phyloP scores from a whole-genome alignment of 2,329 filamentous ascomycete species.

The Paraconiothyrium sp. region DNA sequence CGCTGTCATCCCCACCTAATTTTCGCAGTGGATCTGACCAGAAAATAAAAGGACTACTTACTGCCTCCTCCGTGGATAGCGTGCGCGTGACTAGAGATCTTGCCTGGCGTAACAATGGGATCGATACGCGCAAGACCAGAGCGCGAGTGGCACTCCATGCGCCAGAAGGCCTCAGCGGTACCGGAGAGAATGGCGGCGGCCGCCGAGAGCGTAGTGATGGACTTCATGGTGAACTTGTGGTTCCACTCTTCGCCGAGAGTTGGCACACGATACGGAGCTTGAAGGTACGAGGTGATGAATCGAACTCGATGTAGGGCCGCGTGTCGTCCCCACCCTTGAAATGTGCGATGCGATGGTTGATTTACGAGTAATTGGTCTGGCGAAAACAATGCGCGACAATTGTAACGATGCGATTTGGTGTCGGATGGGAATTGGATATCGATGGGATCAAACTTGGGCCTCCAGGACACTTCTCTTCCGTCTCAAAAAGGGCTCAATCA shows the following conservation, averaged over 20 bases:
- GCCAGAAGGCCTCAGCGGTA: slow-evolving; percentile 71
- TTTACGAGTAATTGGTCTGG: not conserved
- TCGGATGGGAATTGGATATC: slow-evolving; percentile 16
- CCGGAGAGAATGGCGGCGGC: slow-evolving; percentile 46
- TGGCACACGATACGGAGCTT: slow-evolving; percentile 4
- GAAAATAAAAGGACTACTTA: slow-evolving; percentile 56
- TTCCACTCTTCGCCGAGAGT: slow-evolving; percentile 12
- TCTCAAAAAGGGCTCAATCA: slow-evolving; percentile 22
- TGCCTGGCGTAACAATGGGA: slow-evolving; percentile 48
- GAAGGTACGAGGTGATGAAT: not conserved
- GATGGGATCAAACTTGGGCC: slow-evolving; percentile 31
- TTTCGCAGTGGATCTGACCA: slow-evolving; percentile 67
- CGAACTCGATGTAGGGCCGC: not conserved
- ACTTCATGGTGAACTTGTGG: slow-evolving; percentile 39
- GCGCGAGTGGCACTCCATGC: slow-evolving; percentile 72
- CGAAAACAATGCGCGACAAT: not conserved
- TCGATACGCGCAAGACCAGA: slow-evolving; percentile 68
- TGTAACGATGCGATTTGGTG: slow-evolving; percentile 8
- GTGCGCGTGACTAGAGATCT: slow-evolving; percentile 43
- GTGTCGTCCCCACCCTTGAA: not conserved
- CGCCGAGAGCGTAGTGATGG: slow-evolving; percentile 36
- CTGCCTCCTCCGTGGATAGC: slow-evolving; percentile 54
- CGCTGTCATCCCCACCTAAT: slow-evolving; percentile 62
- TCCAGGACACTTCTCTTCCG: slow-evolving; percentile 34
- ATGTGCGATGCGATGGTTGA: slow-evolving; percentile 1